Evolutionary conservation across 495 filamentous ascomycete species (phyloP).

Genomic region (Neohortaea acidophila): DNA sequence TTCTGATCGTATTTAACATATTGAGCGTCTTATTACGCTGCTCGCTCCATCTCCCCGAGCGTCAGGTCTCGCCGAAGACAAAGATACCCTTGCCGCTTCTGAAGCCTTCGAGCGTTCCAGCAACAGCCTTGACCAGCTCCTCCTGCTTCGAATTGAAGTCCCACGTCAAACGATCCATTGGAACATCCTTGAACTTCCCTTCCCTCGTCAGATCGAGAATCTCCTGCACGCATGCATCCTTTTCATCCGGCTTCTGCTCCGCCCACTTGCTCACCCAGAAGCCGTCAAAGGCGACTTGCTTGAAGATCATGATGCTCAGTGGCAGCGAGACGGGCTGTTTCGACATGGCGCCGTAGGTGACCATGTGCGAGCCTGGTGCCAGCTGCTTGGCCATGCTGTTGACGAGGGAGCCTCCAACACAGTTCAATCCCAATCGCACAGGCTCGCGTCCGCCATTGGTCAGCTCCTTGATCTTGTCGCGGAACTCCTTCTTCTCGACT

Average conservation of each 20-base stretch:
- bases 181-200: conserved; percentile 69
- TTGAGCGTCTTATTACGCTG: too few species aligned
- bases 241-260: conserved; percentile 56
- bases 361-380: conserved; percentile 48
- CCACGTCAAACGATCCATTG: conserved; percentile 67
- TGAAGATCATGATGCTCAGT: conserved; percentile 74
- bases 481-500: conserved; percentile 50
- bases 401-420: conserved; percentile 80
- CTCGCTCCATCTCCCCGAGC: too few species aligned
- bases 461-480: conserved; percentile 46
- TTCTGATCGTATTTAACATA: too few species aligned
- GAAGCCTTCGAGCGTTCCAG: conserved; percentile 63
- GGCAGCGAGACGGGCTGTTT: conserved; percentile 66
- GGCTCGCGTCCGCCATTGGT: conserved; percentile 53
- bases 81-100: conserved; percentile 80
- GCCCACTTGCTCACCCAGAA: conserved; percentile 93
- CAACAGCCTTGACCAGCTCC: conserved; percentile 41
- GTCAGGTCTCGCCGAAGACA: conserved; percentile 47
- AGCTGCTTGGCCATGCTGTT: conserved; percentile 56
- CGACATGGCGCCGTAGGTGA: conserved; percentile 93
- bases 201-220: conserved; percentile 56
- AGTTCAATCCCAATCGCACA: conserved; percentile 71
- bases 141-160: conserved; percentile 57
- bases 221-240: conserved; percentile 64
- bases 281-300: conserved; percentile 68